Base-by-base conservation (phyloP, 108 stramenopile species). In the Cyclostephanos tholiformis region DNA sequence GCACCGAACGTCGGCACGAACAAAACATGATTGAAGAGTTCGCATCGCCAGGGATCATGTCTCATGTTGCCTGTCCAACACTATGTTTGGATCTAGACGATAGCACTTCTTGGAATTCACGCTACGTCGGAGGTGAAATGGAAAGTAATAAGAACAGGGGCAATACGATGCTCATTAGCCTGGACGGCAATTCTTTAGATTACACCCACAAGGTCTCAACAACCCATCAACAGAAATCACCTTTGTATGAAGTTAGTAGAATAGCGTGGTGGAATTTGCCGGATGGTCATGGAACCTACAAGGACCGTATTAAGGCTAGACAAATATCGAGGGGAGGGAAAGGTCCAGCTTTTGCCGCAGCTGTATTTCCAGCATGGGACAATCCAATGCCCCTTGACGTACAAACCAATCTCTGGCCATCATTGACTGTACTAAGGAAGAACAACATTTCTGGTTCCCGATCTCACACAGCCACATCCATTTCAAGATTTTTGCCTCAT, bases 91-190 rank as follows among this genome's bases (percentile, higher is more conserved):
- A 86, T 58, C 89, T 88, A 6, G 89, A 95, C 59, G 95, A 95
- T 68, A 89, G 85, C 69, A 88, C 90, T 29, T 82, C 87, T 63
- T 95, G 91, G 91, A 92, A 91, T 63, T 82, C 89, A 7, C 79
- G 89, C 23, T 64, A 53, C 26, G n/a, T 49, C 0, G 80, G 25
- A 29, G 68, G 36, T 5, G 74, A 82, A 23, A 22, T 39, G 23
- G 69, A 69, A 13, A 65, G 35, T 50, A 74, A 50, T 36, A 60
- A 71, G 30, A 71, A 65, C 1, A 58, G 38, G 19, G 51, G 49
- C 41, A 75, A 81, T 50, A 82, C 81, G 5, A 71, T 82, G 50
- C 35, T 76, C 35, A 72, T 82, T 43, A 75, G 70, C 51, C 52
- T 82, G 12, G 74, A 74, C 23, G 71, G 55, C 6, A 64, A 53